Percentiles rank a stretch among this genome's conserved stretches.
Conservation (phyloP, 2,329 filamentous ascomycete genomes). For the Coccinonectria pachysandricola region DNA sequence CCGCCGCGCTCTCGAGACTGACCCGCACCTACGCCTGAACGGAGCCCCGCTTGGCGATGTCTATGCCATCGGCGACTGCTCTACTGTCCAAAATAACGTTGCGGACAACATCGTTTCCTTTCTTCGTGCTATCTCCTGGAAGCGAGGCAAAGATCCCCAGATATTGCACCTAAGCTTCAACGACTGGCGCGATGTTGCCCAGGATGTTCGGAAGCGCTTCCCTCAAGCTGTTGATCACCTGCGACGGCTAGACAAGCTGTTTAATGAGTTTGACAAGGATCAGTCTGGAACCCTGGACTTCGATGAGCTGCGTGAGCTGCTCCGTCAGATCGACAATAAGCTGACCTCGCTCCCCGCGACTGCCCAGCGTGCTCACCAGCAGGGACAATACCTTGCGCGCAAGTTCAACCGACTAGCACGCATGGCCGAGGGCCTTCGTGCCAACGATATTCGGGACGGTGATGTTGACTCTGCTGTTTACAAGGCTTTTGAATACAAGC, state of each 20-base stretch:
- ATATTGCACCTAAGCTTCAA: slow-evolving; percentile 76
- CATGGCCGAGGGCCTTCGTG: slow-evolving; percentile 59
- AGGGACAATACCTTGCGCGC: slow-evolving; percentile 81
- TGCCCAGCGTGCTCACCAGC: slow-evolving; percentile 91
- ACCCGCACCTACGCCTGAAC: slow-evolving; percentile 80
- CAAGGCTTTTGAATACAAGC: slow-evolving; percentile 87
- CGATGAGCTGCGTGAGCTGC: slow-evolving; percentile 76
- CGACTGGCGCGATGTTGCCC: slow-evolving; percentile 81
- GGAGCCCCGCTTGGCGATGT: slow-evolving; percentile 88
- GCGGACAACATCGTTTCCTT: slow-evolving; percentile 86
- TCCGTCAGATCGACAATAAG: slow-evolving; percentile 88
- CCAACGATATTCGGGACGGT: slow-evolving; percentile 77
- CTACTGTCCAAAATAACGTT: slow-evolving; percentile 95
- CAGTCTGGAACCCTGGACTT: slow-evolving; percentile 90
- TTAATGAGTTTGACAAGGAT: slow-evolving; percentile 86
- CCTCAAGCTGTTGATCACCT: slow-evolving; percentile 84
- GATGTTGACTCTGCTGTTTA: slow-evolving; percentile 89
- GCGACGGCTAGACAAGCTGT: slow-evolving; percentile 80
- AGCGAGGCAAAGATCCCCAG: slow-evolving; percentile 81
- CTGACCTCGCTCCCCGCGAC: slow-evolving; percentile 91
- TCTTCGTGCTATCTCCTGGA: slow-evolving; percentile 80
- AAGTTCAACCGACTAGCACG: slow-evolving; percentile 91
- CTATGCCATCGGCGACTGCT: slow-evolving; percentile 92
- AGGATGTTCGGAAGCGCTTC: slow-evolving; percentile 76
- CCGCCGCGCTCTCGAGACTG: slow-evolving; percentile 84